Percentiles rank a stretch among this genome's conserved stretches.
phyloP scores from a whole-genome alignment of 495 filamentous ascomycete species.

The Xylaria sp. region DNA sequence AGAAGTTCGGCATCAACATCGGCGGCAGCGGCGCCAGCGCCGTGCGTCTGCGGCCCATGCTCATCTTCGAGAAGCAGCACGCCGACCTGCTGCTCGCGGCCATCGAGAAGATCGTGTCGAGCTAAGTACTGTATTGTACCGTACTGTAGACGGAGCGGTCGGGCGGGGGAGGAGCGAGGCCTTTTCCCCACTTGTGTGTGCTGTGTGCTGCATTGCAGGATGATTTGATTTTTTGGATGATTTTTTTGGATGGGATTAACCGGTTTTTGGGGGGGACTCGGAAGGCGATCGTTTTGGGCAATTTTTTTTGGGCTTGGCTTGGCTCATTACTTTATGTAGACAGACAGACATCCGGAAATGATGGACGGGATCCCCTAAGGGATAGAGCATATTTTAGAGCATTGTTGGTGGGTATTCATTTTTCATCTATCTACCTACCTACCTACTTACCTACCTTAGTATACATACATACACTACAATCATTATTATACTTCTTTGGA shows the following conservation, averaged over 20 bases:
- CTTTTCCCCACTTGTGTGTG: neutral
- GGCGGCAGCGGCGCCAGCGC: constrained; percentile 84
- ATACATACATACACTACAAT: too few species aligned
- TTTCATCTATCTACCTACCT: too few species aligned
- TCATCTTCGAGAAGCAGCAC: constrained; percentile 94
- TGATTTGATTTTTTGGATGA: neutral
- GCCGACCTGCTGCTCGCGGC: constrained; percentile 64
- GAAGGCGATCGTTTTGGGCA: neutral
- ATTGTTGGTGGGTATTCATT: too few species aligned
- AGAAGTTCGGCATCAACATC: constrained; percentile 89
- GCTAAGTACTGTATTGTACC: too few species aligned
- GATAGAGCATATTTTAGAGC: constrained; percentile 12
- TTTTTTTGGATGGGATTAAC: neutral
- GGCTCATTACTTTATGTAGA: neutral
- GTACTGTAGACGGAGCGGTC: too few species aligned
- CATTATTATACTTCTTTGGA: neutral
- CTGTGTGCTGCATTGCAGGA: neutral
- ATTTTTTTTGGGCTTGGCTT: neutral
- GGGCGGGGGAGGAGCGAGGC: too few species aligned
- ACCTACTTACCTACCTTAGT: too few species aligned
- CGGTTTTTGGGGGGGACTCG: too few species aligned
- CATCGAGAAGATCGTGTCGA: constrained; percentile 74
- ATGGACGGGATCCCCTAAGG: neutral
- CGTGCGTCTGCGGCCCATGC: constrained; percentile 90
- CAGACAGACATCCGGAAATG: neutral